Conservation (phyloP, 495 filamentous ascomycete species). For the Hypoxylon lenormandii region DNA sequence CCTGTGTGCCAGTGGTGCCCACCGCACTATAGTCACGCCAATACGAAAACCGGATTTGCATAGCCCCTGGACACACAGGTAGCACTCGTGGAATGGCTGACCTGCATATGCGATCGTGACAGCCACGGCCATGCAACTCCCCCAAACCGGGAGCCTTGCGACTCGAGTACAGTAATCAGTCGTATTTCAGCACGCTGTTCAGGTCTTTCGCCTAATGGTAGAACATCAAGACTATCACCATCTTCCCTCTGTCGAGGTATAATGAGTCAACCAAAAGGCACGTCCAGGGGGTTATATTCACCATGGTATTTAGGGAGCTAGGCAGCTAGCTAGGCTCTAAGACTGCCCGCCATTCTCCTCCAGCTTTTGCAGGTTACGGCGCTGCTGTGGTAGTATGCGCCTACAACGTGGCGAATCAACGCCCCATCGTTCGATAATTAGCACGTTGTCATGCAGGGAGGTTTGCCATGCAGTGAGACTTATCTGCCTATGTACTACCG, state of each 20-base stretch:
- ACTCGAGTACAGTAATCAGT: background rate
- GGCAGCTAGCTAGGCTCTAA: too few relatives aligned
- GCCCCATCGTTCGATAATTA: conserved; percentile 28
- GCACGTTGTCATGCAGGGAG: conserved; percentile 33
- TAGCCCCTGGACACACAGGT: conserved; percentile 43
- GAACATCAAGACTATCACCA: background rate
- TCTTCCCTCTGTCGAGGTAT: background rate
- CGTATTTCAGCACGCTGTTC: background rate
- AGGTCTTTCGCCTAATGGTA: too few relatives aligned
- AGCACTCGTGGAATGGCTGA: conserved; percentile 39
- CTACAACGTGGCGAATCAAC: background rate
- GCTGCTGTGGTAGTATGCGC: too few relatives aligned
- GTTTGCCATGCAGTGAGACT: conserved; percentile 32
- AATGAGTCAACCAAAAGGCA: too few relatives aligned
- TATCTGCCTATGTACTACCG: too few relatives aligned
- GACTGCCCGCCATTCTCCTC: too few relatives aligned
- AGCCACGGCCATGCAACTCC: conserved; percentile 33
- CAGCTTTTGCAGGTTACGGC: too few relatives aligned
- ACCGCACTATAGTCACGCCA: conserved; percentile 41
- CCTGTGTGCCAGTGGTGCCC: conserved; percentile 34
- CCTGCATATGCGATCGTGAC: conserved; percentile 48
- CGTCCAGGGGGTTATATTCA: too few relatives aligned
- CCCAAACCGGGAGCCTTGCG: conserved; percentile 31
- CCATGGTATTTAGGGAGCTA: too few relatives aligned
- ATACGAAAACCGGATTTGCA: conserved; percentile 54